phyloP scores from a whole-genome alignment of 2,329 filamentous ascomycete genomes.

The Sporothrix luriei region DNA sequence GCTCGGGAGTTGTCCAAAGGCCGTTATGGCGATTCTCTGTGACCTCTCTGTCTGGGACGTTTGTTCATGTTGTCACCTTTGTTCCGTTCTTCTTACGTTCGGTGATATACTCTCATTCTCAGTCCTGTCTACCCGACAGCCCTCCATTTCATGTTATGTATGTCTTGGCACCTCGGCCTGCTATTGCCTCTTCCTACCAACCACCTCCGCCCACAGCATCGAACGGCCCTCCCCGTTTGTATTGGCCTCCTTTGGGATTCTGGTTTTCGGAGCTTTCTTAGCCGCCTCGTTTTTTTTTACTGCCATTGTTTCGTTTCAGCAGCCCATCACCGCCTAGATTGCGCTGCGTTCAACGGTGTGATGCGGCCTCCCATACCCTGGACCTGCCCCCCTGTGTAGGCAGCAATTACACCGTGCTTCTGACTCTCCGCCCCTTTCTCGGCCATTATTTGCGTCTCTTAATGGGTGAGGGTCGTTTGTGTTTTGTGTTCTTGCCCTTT shows the following conservation, averaged over 20 bases:
- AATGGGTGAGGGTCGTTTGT: conserved; percentile 25
- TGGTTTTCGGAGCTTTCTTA: conserved; percentile 15
- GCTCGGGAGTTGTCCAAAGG: neutral
- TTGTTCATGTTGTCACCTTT: neutral
- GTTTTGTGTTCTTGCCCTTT: neutral
- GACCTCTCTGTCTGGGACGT: no score
- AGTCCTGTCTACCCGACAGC: neutral
- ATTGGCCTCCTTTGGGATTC: neutral
- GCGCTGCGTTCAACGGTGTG: neutral
- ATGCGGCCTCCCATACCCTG: neutral
- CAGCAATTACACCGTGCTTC: neutral
- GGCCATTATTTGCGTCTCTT: conserved; percentile 33
- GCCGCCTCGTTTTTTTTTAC: neutral
- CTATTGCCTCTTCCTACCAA: neutral
- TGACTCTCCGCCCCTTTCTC: conserved; percentile 33
- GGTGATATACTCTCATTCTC: neutral
- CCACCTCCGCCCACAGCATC: conserved; percentile 4
- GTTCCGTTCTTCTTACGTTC: neutral
- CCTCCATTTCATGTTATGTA: conserved; percentile 15
- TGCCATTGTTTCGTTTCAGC: conserved; percentile 22
- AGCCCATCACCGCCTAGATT: neutral
- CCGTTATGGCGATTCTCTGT: neutral
- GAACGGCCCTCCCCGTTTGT: conserved; percentile 12
- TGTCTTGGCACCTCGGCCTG: neutral
- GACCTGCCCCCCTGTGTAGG: no score